Evolutionary conservation across 2,329 filamentous ascomycete species (phyloP), one percentile per base, ranked within the genome.

Genomic region (Cladophialophora exuberans): DNA sequence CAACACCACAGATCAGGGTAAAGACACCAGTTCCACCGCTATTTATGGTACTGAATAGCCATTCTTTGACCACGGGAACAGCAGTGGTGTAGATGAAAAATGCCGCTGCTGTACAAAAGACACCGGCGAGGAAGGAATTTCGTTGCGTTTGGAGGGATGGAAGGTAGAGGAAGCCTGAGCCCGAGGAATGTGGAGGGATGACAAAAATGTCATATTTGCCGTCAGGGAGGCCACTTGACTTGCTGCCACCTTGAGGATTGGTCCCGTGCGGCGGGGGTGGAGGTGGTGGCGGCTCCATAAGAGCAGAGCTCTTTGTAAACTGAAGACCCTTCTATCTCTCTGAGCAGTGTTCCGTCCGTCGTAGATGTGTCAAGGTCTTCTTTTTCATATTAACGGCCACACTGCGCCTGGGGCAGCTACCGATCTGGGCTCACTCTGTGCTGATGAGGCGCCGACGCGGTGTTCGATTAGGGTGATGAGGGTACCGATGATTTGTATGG

Each of bases 181-280:
- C 93, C 5, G 92, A 82, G 9, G 91, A 93, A 72, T 96, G 91
- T 42, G 92, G 90, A 6, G 93, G 93, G 67, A 97, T 92, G 70
- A 97, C 88, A 76, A 97, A 97, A 69, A 97, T 96, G 76, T 97
- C 93, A 73, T 96, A 97, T 70, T 94, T 95, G 52, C 93, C 92
- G 1, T 88, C 81, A 2, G 93, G 93, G 43, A 97, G 78, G 53
- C 88, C 87, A 22, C 78, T 77, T 31, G 83, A 79, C 47, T 57
- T 58, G 36, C 43, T 36, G 47, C 83, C 80, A 17, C 83, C 83
- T 70, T 86, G 86, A 45, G 90, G 88, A 63, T 85, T 87, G 68
- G 85, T 81, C 73, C 91, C 90, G 75, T 96, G 91, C 61, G 90
- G 90, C 69, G 91, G 91, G 63, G 89, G 89, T 63, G 90, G 90